These are phyloP conservation scores for Coemansia biformis DNA, from an alignment of 192 early-diverging fungal species.

Conservation along the genomic window DNA sequence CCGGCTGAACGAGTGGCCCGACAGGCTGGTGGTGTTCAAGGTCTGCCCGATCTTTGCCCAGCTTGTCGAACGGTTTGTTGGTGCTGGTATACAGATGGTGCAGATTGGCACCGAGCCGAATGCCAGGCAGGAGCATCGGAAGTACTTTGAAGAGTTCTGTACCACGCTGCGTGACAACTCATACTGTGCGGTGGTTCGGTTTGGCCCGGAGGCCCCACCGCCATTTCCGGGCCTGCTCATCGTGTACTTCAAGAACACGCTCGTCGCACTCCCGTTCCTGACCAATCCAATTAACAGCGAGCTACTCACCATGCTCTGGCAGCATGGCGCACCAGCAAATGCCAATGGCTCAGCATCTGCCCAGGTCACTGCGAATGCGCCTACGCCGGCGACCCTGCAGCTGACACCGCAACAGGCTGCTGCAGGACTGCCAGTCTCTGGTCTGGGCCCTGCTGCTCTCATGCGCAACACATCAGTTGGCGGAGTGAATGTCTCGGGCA, in stretches of 20 bases:
- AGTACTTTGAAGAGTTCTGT: constrained; percentile 43
- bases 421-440: constrained; percentile 12
- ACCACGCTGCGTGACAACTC: constrained; percentile 30
- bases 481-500: background rate
- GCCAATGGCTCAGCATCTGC: background rate
- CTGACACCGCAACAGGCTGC: constrained; percentile 25
- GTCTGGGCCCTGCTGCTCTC: background rate
- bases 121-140: constrained; percentile 13
- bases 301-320: constrained; percentile 10
- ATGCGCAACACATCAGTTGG: constrained; percentile 2
- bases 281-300: constrained; percentile 12
- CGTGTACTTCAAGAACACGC: constrained; percentile 11
- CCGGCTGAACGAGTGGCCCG: constrained; percentile 44
- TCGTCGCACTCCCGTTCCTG: constrained; percentile 31
- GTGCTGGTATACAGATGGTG: constrained; percentile 17
- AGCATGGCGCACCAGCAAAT: background rate
- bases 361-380: too few relatives aligned
- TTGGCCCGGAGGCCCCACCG: constrained; percentile 1
- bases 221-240: constrained; percentile 30
- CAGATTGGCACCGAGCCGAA: constrained; percentile 17
- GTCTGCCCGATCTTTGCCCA: constrained; percentile 14
- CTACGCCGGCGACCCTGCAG: constrained; percentile 7
- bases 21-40: constrained; percentile 15
- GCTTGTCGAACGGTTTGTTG: constrained; percentile 32
- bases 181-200: constrained; percentile 18